Conservation (phyloP, 768 basidiomycete species). For the Suillus hirtellus region DNA sequence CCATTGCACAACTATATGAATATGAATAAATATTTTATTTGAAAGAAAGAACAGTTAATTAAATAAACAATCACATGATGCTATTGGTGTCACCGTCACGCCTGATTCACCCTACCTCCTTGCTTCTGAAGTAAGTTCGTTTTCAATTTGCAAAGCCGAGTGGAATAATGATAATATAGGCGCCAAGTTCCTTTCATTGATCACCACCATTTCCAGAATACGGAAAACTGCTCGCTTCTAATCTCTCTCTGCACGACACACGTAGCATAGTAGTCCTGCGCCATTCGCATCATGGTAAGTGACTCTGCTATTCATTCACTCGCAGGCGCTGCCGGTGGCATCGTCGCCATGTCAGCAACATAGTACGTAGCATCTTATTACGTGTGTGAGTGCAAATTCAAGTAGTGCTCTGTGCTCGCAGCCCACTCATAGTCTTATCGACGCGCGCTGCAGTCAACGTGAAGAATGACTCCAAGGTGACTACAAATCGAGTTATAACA, state of each 20-base stretch:
- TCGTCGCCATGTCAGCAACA: conserved; percentile 87
- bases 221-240: background rate
- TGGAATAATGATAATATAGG: background rate
- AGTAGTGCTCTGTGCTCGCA: conserved; percentile 29
- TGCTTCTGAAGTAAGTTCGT: background rate
- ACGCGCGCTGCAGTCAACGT: conserved; percentile 92
- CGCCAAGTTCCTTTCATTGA: background rate
- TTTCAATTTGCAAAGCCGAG: background rate
- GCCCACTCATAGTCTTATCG: conserved; percentile 89
- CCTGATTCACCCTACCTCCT: background rate
- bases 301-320: conserved; percentile 86
- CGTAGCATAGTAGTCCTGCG: background rate
- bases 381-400: background rate
- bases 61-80: background rate
- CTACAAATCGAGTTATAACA: conserved; percentile 5
- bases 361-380: conserved; percentile 53
- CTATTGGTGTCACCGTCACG: background rate
- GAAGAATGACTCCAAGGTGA: conserved; percentile 74
- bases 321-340: conserved; percentile 89
- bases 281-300: conserved; percentile 43
- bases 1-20: too few relatives aligned
- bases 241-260: background rate
- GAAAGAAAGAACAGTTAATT: background rate
- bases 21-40: too few relatives aligned
- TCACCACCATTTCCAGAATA: background rate